Base-by-base conservation (phyloP, 352 stramenopile species). In the Phytophthora podocarpi region DNA sequence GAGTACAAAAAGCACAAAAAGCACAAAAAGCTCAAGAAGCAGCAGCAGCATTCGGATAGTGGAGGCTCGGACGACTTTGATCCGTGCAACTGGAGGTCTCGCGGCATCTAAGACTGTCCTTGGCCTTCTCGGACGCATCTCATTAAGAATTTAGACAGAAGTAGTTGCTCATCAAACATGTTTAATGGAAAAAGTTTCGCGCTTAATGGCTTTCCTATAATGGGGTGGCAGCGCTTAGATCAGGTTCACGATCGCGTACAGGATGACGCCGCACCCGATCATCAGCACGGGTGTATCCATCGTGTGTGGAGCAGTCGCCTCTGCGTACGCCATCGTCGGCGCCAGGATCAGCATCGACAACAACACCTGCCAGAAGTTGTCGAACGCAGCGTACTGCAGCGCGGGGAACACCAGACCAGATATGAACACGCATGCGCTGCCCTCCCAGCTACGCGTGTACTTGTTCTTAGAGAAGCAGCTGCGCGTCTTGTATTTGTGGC, bases 211-310 rank as follows among this genome's bases (percentile, higher is more conserved):
- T 64, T 39, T 67, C 48, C 43, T 66, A 39, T 60, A 50, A 30
- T 18, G 12, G 35, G 6, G 40, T 41, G 32, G 28, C 20, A 68
- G 24, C 32, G 46, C 42, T 72, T 77, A 83, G 13, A 83, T 36
- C 21, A 80, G 42, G 57, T 73, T 74, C 28, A 77, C 81, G 51
- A 94, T 86, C n/a, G 69, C 55, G 64, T 91, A 94, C 30, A 94
- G 53, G 59, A 91, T 87, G 46, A 70, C 52, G 32, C 85, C 85
- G 48, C 82, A 87, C 28, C 78, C 82, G 54, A 90, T 84, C 85
- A 94, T 94, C 54, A 94, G 67, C 56, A 92, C 83, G 0, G 85
- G 85, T 30, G 85, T 91, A 64, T 94, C 85, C 82, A 94, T 94
- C 40, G 82, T 94, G 69, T 94, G 85, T 15, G 85, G 85, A 6